Evolutionary conservation across 148 eudicot species (phyloP).

Genomic region (Arbutus unedo): DNA sequence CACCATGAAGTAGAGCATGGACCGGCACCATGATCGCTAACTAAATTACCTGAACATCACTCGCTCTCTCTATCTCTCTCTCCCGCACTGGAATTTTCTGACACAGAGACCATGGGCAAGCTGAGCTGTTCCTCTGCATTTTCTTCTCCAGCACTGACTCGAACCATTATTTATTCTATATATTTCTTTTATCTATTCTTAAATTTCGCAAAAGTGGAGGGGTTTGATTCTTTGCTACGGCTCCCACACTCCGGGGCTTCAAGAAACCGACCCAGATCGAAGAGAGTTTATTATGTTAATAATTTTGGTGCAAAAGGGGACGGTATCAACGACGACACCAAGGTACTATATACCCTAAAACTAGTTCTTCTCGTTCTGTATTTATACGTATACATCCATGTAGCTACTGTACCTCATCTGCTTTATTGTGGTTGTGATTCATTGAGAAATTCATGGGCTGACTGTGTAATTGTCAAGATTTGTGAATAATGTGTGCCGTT

Average conservation of each 20-base stretch:
- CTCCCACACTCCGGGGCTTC: conserved; percentile 37
- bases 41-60: background rate
- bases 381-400: background rate
- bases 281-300: conserved; percentile 26
- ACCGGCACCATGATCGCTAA: background rate
- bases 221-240: conserved; percentile 41
- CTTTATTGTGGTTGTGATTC: background rate
- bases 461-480: background rate
- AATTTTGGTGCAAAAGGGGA: conserved; percentile 55
- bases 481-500: background rate
- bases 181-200: conserved; percentile 15
- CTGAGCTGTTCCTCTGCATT: conserved; percentile 12
- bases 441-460: background rate
- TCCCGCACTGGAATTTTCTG: background rate
- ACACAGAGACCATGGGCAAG: background rate
- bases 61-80: background rate
- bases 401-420: background rate
- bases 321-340: conserved; percentile 57
- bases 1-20: too few relatives aligned
- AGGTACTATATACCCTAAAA: conserved; percentile 26
- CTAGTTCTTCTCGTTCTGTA: background rate
- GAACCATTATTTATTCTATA: background rate
- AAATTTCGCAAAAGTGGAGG: conserved; percentile 21
- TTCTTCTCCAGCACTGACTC: background rate
- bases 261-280: conserved; percentile 19